These are phyloP conservation scores for Echites panduratus DNA, from an alignment of 257 asterid genomes.

Conservation along the genomic window DNA sequence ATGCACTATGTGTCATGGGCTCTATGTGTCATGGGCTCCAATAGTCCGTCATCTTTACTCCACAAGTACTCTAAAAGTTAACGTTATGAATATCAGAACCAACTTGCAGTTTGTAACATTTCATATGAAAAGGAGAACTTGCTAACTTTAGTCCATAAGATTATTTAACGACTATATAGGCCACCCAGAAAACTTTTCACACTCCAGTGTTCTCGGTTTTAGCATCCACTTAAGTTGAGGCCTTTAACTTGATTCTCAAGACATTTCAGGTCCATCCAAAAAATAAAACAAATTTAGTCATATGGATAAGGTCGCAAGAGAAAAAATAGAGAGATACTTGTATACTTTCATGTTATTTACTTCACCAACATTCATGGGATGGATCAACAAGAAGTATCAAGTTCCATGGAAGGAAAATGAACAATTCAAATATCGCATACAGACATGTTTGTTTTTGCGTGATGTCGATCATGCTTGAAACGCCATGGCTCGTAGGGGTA, in stretches of 20 bases:
- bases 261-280: not conserved
- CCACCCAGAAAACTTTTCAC: not conserved
- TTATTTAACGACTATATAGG: not conserved
- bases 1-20: too few species aligned
- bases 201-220: not conserved
- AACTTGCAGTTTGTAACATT: not conserved
- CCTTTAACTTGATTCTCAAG: not conserved
- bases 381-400: not conserved
- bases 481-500: conserved; percentile 99
- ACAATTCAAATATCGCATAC: conserved; percentile 30
- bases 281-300: not conserved
- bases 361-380: not conserved
- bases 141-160: not conserved
- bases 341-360: not conserved
- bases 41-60: not conserved
- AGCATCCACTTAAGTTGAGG: not conserved
- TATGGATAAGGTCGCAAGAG: not conserved
- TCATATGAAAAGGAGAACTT: not conserved
- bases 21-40: not conserved
- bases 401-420: not conserved
- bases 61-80: not conserved
- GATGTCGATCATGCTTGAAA: conserved; percentile 92
- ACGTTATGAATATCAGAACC: not conserved
- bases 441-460: conserved; percentile 93
- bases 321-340: not conserved